These are phyloP conservation scores for Eurotiales sp. DNA, from an alignment of 2,329 filamentous ascomycete species.

Conservation along the genomic window DNA sequence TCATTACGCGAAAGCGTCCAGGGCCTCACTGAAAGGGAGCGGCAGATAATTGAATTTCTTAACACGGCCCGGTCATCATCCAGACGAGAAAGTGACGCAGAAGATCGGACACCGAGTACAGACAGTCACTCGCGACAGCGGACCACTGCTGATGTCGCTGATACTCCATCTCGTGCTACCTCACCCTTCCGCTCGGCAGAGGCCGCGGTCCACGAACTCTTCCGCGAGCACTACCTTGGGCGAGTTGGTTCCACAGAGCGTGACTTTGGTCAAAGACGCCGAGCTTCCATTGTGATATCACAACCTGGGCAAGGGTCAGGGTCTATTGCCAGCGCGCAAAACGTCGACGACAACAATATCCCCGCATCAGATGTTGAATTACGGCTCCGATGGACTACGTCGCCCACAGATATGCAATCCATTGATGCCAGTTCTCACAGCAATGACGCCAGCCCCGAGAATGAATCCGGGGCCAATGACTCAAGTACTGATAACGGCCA, in stretches of 20 bases:
- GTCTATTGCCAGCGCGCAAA: constrained; percentile 21
- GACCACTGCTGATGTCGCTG: constrained; percentile 28
- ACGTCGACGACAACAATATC: constrained; percentile 22
- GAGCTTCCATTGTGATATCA: constrained; percentile 39
- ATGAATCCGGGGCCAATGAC: constrained; percentile 22
- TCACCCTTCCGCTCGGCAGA: constrained; percentile 28
- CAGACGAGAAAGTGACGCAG: constrained; percentile 28
- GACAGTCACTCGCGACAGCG: constrained; percentile 25
- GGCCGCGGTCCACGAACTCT: constrained; percentile 27
- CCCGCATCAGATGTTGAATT: constrained; percentile 27
- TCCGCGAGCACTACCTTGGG: constrained; percentile 28
- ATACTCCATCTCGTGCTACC: constrained; percentile 29
- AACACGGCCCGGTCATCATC: constrained; percentile 40
- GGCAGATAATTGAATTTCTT: constrained; percentile 42
- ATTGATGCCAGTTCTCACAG: constrained; percentile 22
- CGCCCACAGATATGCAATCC: constrained; percentile 36
- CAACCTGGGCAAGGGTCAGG: constrained; percentile 23
- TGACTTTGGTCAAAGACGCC: constrained; percentile 33
- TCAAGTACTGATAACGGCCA: constrained; percentile 15
- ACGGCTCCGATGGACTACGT: constrained; percentile 38
- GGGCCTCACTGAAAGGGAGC: constrained; percentile 40
- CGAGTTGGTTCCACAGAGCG: constrained; percentile 24
- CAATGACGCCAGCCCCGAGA: constrained; percentile 22
- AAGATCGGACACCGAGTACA: constrained; percentile 27
- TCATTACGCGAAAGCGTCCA: constrained; percentile 33